Percentiles rank a stretch among this genome's conserved stretches.
phyloP scores from a whole-genome alignment of 2,329 filamentous ascomycete genomes.

The Fusarium irregulare region DNA sequence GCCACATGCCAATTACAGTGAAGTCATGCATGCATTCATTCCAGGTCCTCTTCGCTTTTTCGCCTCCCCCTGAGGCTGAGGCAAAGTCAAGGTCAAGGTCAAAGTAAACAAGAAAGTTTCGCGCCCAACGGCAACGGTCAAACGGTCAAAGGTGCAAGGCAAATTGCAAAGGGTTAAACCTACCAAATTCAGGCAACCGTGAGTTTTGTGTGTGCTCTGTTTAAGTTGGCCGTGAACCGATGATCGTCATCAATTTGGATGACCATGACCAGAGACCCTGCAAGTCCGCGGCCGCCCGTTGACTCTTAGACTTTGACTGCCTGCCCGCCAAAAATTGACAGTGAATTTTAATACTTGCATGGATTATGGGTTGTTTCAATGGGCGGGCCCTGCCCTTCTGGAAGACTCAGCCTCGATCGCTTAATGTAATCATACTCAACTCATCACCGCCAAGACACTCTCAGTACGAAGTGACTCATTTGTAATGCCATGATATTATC shows the following conservation, averaged over 20 bases:
- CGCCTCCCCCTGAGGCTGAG: conserved; percentile 34
- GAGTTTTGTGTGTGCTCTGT: neutral
- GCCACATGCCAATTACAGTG: conserved; percentile 41
- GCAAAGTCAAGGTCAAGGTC: neutral
- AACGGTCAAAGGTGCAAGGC: neutral
- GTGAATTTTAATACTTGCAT: neutral
- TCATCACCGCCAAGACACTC: conserved; percentile 17
- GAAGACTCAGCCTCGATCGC: conserved; percentile 28
- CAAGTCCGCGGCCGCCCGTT: conserved; percentile 8
- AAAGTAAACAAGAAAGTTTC: neutral
- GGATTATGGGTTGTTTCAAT: neutral
- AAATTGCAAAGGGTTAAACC: conserved; percentile 9
- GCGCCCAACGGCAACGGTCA: neutral
- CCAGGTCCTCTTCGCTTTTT: conserved; percentile 5
- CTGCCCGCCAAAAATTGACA: neutral
- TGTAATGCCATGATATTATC: conserved; percentile 26
- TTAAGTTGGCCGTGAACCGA: neutral
- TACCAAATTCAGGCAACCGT: neutral
- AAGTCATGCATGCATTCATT: conserved; percentile 38
- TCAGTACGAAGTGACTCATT: conserved; percentile 30
- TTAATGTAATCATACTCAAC: neutral
- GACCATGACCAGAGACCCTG: neutral
- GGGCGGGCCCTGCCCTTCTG: conserved; percentile 8
- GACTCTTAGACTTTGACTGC: conserved; percentile 11
- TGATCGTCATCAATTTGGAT: neutral